phyloP scores from a whole-genome alignment of 768 basidiomycete genomes.

The Cyclocybe aegerita region DNA sequence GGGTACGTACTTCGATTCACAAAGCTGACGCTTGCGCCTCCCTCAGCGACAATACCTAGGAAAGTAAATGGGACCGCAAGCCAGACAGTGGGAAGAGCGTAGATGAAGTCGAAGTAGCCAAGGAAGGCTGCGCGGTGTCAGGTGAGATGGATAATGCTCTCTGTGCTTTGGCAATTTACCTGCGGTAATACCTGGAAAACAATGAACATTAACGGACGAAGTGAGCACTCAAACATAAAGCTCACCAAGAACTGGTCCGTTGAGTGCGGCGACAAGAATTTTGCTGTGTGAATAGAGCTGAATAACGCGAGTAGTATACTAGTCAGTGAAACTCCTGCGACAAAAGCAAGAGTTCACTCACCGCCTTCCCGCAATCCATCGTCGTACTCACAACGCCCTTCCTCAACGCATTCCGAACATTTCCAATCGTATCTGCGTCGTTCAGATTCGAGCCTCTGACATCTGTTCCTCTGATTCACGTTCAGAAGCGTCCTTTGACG shows the following conservation, averaged over 20 bases:
- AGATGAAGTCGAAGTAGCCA: conserved; percentile 78
- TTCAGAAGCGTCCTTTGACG: neutral
- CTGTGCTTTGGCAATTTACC: conserved; percentile 32
- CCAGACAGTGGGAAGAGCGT: conserved; percentile 60
- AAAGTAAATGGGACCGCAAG: conserved; percentile 69
- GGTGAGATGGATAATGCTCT: neutral
- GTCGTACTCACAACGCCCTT: conserved; percentile 47
- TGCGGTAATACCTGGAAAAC: conserved; percentile 57
- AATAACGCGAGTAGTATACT: neutral
- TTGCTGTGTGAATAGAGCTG: conserved; percentile 72
- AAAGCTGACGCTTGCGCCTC: conserved; percentile 68
- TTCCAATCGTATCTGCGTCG: conserved; percentile 17
- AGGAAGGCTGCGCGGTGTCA: conserved; percentile 46
- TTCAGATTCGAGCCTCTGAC: conserved; percentile 35
- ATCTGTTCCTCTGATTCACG: conserved; percentile 51
- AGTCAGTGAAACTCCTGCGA: neutral
- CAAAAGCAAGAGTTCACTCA: conserved; percentile 26
- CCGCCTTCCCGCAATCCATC: conserved; percentile 65
- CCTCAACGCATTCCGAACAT: conserved; percentile 47
- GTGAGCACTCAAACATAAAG: neutral
- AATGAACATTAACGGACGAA: neutral
- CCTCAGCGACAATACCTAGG: conserved; percentile 66
- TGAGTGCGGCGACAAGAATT: conserved; percentile 67
- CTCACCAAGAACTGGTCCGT: conserved; percentile 76
- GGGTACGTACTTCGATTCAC: conserved; percentile 55